Evolutionary conservation across 2,329 filamentous ascomycete genomes (phyloP).

Genomic region (Coniochaeta ligniaria): DNA sequence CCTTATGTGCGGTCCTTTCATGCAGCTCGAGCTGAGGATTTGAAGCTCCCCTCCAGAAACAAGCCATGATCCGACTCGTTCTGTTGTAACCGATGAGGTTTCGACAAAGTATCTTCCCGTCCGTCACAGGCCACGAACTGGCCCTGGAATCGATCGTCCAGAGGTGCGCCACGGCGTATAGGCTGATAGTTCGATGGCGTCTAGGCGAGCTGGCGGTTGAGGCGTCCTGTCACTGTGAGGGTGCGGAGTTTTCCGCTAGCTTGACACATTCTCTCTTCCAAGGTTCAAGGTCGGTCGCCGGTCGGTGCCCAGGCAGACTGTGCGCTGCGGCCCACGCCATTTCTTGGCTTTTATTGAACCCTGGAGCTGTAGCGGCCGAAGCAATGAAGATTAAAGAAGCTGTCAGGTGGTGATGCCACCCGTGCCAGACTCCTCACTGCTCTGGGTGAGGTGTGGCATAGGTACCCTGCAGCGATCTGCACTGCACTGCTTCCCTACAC

Average conservation of each 20-base stretch:
- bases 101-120: background rate
- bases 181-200: background rate
- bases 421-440: too few relatives aligned
- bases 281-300: background rate
- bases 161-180: background rate
- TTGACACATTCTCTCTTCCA: background rate
- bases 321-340: background rate
- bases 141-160: background rate
- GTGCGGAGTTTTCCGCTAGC: background rate
- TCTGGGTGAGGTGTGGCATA: background rate
- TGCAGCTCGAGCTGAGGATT: background rate
- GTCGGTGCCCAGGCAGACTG: background rate
- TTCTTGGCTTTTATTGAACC: background rate
- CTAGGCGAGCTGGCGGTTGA: background rate
- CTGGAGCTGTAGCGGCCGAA: background rate
- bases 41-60: too few relatives aligned
- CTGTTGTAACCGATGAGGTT: background rate
- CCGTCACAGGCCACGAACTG: background rate
- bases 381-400: background rate
- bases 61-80: background rate
- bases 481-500: background rate
- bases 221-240: background rate
- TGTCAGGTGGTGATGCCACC: background rate
- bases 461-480: background rate
- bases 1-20: too few relatives aligned